phyloP scores from a whole-genome alignment of 2,329 filamentous ascomycete genomes.

The Xylaria arbuscula region DNA sequence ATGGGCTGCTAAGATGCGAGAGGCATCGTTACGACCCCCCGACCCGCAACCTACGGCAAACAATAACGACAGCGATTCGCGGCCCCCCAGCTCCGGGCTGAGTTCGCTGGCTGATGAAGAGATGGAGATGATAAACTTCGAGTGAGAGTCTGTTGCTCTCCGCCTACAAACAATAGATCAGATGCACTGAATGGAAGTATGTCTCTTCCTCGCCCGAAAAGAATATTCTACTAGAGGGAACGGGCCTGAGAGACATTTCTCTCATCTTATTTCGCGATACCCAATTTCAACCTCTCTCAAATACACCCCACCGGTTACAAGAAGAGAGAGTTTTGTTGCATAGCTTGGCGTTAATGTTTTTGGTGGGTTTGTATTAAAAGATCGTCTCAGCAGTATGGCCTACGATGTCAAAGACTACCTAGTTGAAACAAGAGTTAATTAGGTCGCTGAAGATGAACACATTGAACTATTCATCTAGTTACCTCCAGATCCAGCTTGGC shows the following conservation, averaged over 20 bases:
- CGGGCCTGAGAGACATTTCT: neutral
- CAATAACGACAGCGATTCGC: conserved; percentile 52
- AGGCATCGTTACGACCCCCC: conserved; percentile 47
- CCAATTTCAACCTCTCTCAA: conserved; percentile 4
- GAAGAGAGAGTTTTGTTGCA: conserved; percentile 18
- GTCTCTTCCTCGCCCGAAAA: neutral
- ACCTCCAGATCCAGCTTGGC: neutral
- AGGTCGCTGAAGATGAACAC: neutral
- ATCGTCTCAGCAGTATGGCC: neutral
- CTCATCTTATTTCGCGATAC: conserved; percentile 15
- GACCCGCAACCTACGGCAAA: conserved; percentile 41
- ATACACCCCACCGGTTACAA: neutral
- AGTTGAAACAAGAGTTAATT: neutral
- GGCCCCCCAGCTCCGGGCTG: conserved; percentile 65
- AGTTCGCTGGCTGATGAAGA: conserved; percentile 65
- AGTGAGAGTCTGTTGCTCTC: conserved; percentile 14
- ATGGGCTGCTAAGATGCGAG: conserved; percentile 65
- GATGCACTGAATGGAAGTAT: neutral
- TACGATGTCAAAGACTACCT: conserved; percentile 3
- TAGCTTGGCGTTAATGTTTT: conserved; percentile 28
- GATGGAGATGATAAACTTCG: conserved; percentile 55
- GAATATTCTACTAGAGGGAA: neutral
- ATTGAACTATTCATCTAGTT: neutral
- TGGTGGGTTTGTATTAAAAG: neutral
- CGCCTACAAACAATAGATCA: neutral